Evolutionary conservation across 306 rosid genomes (phyloP).

Genomic region (Corylus americana): DNA sequence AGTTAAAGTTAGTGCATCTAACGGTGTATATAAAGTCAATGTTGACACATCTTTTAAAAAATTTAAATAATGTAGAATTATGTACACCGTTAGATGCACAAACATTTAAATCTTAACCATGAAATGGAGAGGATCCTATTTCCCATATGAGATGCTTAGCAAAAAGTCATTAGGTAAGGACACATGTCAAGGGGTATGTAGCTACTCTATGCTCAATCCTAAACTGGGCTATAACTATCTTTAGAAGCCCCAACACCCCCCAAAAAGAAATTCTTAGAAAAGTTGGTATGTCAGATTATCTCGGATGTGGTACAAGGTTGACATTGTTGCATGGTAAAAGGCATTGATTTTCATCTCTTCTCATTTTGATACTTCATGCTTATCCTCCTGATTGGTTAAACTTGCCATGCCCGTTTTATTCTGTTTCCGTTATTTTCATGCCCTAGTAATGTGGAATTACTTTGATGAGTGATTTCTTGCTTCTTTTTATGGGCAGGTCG

Average conservation of each 20-base stretch:
- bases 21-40: too few species aligned
- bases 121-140: too few species aligned
- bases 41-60: too few species aligned
- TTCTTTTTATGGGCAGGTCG: constrained; percentile 52
- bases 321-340: background rate
- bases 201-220: too few species aligned
- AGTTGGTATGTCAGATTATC: background rate
- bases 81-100: too few species aligned
- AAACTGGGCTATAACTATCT: background rate
- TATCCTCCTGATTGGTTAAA: background rate
- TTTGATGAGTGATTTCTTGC: constrained; percentile 8
- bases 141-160: too few species aligned
- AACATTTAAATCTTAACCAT: too few species aligned
- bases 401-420: background rate
- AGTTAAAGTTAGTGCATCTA: too few species aligned
- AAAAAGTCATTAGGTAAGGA: too few species aligned
- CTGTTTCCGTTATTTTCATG: background rate
- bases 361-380: background rate
- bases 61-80: too few species aligned
- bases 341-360: background rate
- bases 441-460: background rate
- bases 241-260: background rate
- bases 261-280: background rate
- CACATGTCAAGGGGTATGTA: too few species aligned
- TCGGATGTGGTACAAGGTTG: background rate